Evolutionary conservation across 805 yeast species (phyloP).

Genomic region (Metahyphopichia silvanorum): DNA sequence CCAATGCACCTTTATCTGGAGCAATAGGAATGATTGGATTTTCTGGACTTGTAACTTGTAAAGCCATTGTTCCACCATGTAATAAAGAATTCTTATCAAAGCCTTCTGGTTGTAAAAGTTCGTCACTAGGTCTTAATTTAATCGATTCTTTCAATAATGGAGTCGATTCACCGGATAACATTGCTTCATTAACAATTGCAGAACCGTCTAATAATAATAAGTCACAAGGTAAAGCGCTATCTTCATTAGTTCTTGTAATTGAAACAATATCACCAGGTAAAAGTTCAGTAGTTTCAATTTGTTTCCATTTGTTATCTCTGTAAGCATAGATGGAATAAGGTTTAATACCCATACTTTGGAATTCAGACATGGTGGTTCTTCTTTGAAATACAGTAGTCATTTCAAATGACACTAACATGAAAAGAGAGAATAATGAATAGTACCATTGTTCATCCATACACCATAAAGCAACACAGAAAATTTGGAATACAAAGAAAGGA

Average conservation of each 20-base stretch:
- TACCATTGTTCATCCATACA: conserved; percentile 97
- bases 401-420: conserved; percentile 92
- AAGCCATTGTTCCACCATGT: conserved; percentile 94
- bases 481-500: conserved; percentile 94
- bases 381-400: conserved; percentile 94
- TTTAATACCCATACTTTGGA: conserved; percentile 95
- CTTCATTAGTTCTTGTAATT: conserved; percentile 83
- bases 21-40: conserved; percentile 52
- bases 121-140: conserved; percentile 73
- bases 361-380: conserved; percentile 89
- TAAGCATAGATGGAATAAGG: conserved; percentile 77
- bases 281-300: conserved; percentile 66
- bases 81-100: conserved; percentile 83
- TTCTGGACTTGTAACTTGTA: conserved; percentile 80
- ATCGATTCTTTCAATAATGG: conserved; percentile 93
- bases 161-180: conserved; percentile 98
- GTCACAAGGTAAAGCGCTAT: conserved; percentile 92
- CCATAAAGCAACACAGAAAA: conserved; percentile 95
- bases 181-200: conserved; percentile 96
- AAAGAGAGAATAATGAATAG: conserved; percentile 82
- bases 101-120: conserved; percentile 69
- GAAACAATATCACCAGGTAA: conserved; percentile 93
- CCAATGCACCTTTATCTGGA: conserved; percentile 92
- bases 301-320: conserved; percentile 69
- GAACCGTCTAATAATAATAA: conserved; percentile 81